Percentiles rank a stretch among this genome's conserved stretches.
Evolutionary conservation across 139 green algal species (phyloP).

Genomic region (Picochlorum sp.): DNA sequence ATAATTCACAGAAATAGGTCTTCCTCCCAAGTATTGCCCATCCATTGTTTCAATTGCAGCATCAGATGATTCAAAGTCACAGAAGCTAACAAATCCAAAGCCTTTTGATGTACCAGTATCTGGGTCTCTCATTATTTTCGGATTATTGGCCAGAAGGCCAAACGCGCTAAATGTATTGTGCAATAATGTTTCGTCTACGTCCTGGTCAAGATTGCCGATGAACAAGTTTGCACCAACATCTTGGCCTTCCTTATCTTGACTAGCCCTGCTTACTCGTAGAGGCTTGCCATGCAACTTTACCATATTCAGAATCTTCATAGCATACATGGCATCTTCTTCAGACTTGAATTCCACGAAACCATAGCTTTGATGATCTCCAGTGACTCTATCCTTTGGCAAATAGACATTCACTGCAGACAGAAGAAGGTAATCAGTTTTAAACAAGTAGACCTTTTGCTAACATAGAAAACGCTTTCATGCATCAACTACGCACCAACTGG

Average conservation of each 20-base stretch:
- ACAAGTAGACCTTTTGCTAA: not conserved
- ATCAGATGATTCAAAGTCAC: slow-evolving; percentile 87
- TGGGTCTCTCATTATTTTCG: slow-evolving; percentile 95
- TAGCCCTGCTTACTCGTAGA: slow-evolving; percentile 90
- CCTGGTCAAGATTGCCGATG: slow-evolving; percentile 90
- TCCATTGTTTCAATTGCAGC: slow-evolving; percentile 95
- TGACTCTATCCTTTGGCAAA: slow-evolving; percentile 95
- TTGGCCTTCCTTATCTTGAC: slow-evolving; percentile 60
- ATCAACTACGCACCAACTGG: slow-evolving; percentile 62
- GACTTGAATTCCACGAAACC: slow-evolving; percentile 92
- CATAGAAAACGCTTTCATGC: not conserved
- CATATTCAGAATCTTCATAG: slow-evolving; percentile 94
- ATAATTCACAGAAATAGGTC: slow-evolving; percentile 82
- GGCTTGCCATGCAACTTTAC: slow-evolving; percentile 92
- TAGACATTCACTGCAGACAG: slow-evolving; percentile 87
- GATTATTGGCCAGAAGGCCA: slow-evolving; percentile 81
- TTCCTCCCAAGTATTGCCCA: slow-evolving; percentile 87
- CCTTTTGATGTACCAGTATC: slow-evolving; percentile 77
- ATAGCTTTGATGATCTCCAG: slow-evolving; percentile 91
- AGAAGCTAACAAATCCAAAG: slow-evolving; percentile 94
- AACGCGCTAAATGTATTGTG: slow-evolving; percentile 99
- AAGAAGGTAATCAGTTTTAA: not conserved
- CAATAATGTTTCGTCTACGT: slow-evolving; percentile 97
- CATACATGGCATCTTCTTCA: slow-evolving; percentile 94
- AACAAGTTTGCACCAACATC: slow-evolving; percentile 98